phyloP scores from a whole-genome alignment of 805 yeast species.

The Candida xiaguanensis region DNA sequence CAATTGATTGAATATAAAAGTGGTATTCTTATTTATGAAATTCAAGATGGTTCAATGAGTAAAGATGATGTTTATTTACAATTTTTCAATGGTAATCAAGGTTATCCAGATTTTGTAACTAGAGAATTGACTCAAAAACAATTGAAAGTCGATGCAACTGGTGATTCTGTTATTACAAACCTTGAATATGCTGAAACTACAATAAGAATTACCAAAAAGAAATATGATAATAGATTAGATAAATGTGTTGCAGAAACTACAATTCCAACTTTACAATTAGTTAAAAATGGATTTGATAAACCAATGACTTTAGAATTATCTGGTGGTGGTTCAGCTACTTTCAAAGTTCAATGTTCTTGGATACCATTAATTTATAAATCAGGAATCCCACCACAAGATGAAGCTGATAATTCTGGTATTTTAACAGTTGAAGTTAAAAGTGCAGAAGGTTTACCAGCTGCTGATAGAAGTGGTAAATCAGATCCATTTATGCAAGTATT shows the following conservation, averaged over 20 bases:
- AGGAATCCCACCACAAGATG: conserved; percentile 68
- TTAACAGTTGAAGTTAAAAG: conserved; percentile 56
- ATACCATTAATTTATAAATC: conserved; percentile 62
- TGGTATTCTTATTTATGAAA: conserved; percentile 73
- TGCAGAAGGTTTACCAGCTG: conserved; percentile 71
- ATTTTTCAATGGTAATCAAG: conserved; percentile 70
- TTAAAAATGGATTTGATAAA: conserved; percentile 60
- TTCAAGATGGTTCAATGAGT: conserved; percentile 55
- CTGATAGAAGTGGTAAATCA: conserved; percentile 89
- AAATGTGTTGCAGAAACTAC: conserved; percentile 59
- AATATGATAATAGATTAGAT: conserved; percentile 50
- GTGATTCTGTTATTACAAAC: conserved; percentile 76
- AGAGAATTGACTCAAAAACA: conserved; percentile 47
- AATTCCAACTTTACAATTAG: conserved; percentile 62
- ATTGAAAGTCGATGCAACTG: conserved; percentile 41
- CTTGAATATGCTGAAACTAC: conserved; percentile 67
- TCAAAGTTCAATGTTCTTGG: conserved; percentile 68
- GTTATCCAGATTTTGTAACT: conserved; percentile 60
- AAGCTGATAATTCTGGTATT: conserved; percentile 70
- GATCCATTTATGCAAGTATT: conserved; percentile 82
- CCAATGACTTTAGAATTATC: conserved; percentile 55
- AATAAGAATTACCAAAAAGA: conserved; percentile 58
- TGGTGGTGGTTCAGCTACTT: conserved; percentile 49
- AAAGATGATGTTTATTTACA: conserved; percentile 65
- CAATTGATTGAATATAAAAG: conserved; percentile 57